Evolutionary conservation across 2,329 filamentous ascomycete species (phyloP).

Genomic region (Calonectria multiphialidica): DNA sequence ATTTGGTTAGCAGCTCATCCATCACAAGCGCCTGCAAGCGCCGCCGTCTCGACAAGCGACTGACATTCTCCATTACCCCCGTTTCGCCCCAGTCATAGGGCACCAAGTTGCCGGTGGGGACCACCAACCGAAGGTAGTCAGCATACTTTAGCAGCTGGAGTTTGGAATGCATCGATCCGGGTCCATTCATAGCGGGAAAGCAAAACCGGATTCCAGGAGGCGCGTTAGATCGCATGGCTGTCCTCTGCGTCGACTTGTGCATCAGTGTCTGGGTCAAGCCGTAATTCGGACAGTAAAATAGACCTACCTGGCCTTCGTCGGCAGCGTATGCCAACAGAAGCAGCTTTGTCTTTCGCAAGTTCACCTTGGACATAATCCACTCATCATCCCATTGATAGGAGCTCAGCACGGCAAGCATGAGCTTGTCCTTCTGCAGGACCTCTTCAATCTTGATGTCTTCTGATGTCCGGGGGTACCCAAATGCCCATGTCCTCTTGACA

Average conservation of each 20-base stretch:
- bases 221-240: slow-evolving; percentile 61
- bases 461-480: slow-evolving; percentile 68
- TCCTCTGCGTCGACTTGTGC: slow-evolving; percentile 49
- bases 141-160: slow-evolving; percentile 88
- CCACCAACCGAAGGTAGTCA: slow-evolving; percentile 79
- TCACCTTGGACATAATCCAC: slow-evolving; percentile 82
- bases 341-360: slow-evolving; percentile 71
- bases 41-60: slow-evolving; percentile 37
- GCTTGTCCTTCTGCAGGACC: slow-evolving; percentile 77
- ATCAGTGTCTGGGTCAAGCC: slow-evolving; percentile 35
- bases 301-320: slow-evolving; percentile 63
- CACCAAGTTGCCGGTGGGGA: slow-evolving; percentile 90
- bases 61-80: slow-evolving; percentile 86
- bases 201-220: slow-evolving; percentile 74
- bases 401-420: slow-evolving; percentile 85
- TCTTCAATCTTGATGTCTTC: slow-evolving; percentile 92
- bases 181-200: slow-evolving; percentile 84
- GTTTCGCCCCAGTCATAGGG: slow-evolving; percentile 91
- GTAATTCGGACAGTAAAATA: slow-evolving; percentile 5
- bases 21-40: slow-evolving; percentile 26
- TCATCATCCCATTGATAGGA: slow-evolving; percentile 88
- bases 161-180: slow-evolving; percentile 92
- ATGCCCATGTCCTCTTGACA: slow-evolving; percentile 86
- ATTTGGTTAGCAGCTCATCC: slow-evolving; percentile 37
- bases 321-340: slow-evolving; percentile 69